phyloP scores from a whole-genome alignment of 352 stramenopile species.

The Globisporangium lucens region DNA sequence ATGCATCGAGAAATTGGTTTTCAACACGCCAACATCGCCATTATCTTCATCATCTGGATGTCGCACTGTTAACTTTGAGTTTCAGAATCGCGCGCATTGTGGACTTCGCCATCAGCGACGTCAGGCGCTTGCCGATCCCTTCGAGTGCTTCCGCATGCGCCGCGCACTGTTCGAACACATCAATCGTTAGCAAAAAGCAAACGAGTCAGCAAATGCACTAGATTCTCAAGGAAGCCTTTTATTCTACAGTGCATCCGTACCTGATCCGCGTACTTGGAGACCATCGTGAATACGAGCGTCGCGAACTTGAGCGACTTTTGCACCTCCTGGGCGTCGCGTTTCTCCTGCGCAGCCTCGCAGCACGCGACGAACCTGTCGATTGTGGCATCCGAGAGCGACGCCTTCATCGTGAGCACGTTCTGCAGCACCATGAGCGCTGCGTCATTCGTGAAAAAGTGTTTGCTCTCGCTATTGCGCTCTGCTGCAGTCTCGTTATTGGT shows the following conservation, averaged over 20 bases:
- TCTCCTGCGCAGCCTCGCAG: slow-evolving; percentile 41
- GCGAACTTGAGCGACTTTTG: slow-evolving; percentile 55
- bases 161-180: slow-evolving; percentile 21
- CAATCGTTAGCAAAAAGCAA: not conserved
- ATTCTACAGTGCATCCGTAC: slow-evolving; percentile 2
- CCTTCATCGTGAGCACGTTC: slow-evolving; percentile 65
- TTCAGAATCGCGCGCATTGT: slow-evolving; percentile 64
- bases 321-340: slow-evolving; percentile 23
- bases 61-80: slow-evolving; percentile 28
- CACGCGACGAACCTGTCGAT: slow-evolving; percentile 46
- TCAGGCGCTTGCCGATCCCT: slow-evolving; percentile 38
- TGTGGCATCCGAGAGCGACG: slow-evolving; percentile 36
- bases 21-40: not conserved
- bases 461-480: not conserved
- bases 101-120: slow-evolving; percentile 62
- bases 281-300: slow-evolving; percentile 60
- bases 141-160: slow-evolving; percentile 44
- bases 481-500: not conserved
- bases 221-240: too few relatives aligned
- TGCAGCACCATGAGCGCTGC: slow-evolving; percentile 67
- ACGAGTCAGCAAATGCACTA: not conserved
- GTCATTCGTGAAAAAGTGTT: slow-evolving; percentile 59
- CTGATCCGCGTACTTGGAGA: slow-evolving; percentile 57
- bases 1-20: not conserved
- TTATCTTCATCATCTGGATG: not conserved